A percentile compares a stretch with the other conserved stretches of the same genome.
Evolutionary conservation across 257 asterid species (phyloP).

Genomic region (Petrea volubilis): DNA sequence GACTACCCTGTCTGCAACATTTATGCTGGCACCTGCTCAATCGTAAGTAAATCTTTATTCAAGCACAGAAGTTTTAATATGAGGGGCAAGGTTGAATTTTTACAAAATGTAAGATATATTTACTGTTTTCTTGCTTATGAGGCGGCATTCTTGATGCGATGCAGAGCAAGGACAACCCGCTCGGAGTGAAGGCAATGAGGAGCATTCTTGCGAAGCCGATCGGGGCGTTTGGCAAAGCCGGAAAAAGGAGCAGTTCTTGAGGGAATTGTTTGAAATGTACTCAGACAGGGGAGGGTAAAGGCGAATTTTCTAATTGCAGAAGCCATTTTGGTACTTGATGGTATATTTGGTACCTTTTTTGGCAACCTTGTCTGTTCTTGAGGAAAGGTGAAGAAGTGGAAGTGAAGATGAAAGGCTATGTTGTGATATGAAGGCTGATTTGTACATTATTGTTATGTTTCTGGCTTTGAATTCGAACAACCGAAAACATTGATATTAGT

Average conservation of each 20-base stretch:
- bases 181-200: constrained; percentile 70
- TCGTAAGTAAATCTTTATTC: constrained; percentile 32
- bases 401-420: neutral
- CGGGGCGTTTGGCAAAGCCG: constrained; percentile 31
- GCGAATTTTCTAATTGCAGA: constrained; percentile 7
- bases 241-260: constrained; percentile 39
- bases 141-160: neutral
- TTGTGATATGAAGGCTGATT: constrained; percentile 19
- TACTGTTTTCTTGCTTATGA: neutral
- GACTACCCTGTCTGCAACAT: constrained; percentile 62
- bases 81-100: too few species aligned
- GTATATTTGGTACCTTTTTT: neutral
- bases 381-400: too few species aligned
- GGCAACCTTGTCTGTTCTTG: constrained; percentile 13
- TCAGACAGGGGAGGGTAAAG: constrained; percentile 14
- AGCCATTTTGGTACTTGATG: neutral
- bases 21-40: constrained; percentile 49
- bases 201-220: constrained; percentile 59
- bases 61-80: neutral
- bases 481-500: neutral
- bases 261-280: neutral
- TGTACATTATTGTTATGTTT: constrained; percentile 34
- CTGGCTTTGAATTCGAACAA: constrained; percentile 16
- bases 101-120: too few species aligned
- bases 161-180: constrained; percentile 68